These are phyloP conservation scores for Eurotiales sp. DNA, from an alignment of 2,329 filamentous ascomycete genomes.

Conservation along the genomic window DNA sequence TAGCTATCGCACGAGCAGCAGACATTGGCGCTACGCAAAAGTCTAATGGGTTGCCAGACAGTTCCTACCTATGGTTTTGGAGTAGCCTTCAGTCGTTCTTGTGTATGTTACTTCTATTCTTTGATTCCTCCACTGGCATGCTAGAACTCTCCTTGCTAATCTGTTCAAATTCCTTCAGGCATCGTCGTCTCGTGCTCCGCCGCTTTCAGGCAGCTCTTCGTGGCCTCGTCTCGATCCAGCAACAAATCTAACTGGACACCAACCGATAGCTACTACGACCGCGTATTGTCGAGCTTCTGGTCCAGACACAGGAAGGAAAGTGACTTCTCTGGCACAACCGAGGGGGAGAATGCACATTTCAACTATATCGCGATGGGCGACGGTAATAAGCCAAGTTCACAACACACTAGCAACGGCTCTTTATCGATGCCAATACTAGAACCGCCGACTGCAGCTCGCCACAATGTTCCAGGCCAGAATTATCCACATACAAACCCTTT, in stretches of 20 bases:
- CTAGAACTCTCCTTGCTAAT: too few species aligned
- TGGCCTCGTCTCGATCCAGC: neutral
- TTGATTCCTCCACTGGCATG: neutral
- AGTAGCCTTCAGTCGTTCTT: neutral
- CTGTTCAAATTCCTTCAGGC: neutral
- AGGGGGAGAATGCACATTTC: too few species aligned
- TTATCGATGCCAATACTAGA: too few species aligned
- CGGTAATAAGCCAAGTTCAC: too few species aligned
- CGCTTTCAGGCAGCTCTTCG: neutral
- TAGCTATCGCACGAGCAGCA: neutral
- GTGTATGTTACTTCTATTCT: neutral
- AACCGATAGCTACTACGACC: neutral
- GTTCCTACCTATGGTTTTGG: neutral
- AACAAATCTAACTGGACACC: neutral
- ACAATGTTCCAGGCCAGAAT: too few species aligned
- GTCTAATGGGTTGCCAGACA: neutral
- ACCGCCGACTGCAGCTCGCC: too few species aligned
- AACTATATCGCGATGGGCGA: too few species aligned
- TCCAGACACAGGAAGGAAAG: neutral
- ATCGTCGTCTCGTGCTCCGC: neutral
- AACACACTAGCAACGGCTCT: too few species aligned
- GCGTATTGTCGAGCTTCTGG: neutral
- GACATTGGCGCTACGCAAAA: constrained; percentile 1
- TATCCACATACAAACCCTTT: too few species aligned
- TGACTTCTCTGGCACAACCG: too few species aligned